Conservation (phyloP, 2,329 filamentous ascomycete genomes). For the Xylariaceae sp. region DNA sequence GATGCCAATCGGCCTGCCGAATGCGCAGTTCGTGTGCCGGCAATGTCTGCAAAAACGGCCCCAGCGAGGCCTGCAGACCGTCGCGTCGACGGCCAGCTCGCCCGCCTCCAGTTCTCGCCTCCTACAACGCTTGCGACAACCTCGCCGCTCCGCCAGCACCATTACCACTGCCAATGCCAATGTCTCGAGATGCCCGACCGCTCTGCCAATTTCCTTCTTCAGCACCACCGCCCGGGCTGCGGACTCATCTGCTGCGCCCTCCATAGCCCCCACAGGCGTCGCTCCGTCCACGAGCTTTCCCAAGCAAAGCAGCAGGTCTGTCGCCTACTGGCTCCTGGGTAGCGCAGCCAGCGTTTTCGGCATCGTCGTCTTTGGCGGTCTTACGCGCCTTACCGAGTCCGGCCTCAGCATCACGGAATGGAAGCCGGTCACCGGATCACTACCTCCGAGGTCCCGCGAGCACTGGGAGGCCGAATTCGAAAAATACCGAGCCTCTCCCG, state of each 20-base stretch:
- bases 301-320: slow-evolving; percentile 67
- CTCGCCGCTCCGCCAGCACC: slow-evolving; percentile 38
- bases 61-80: too few relatives aligned
- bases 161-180: slow-evolving; percentile 6
- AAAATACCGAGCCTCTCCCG: slow-evolving; percentile 88
- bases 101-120: slow-evolving; percentile 36
- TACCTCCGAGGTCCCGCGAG: slow-evolving; percentile 73
- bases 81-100: slow-evolving; percentile 4
- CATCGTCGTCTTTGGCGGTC: slow-evolving; percentile 90
- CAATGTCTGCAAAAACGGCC: slow-evolving; percentile 42
- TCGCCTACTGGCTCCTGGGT: slow-evolving; percentile 89
- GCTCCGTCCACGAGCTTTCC: slow-evolving; percentile 44
- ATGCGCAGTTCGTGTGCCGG: slow-evolving; percentile 45
- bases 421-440: slow-evolving; percentile 89
- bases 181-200: slow-evolving; percentile 1
- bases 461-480: slow-evolving; percentile 93
- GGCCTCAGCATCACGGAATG: slow-evolving; percentile 98
- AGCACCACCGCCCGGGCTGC: slow-evolving; percentile 15
- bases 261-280: slow-evolving; percentile 13
- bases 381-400: slow-evolving; percentile 93
- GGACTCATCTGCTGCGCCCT: background rate
- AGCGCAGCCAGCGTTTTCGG: slow-evolving; percentile 94
- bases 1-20: slow-evolving; percentile 38
- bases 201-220: slow-evolving; percentile 16
- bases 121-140: slow-evolving; percentile 30